A percentile compares a stretch with the other conserved stretches of the same genome.
phyloP scores from a whole-genome alignment of 768 basidiomycete species.

The Trametes cinnabarina region DNA sequence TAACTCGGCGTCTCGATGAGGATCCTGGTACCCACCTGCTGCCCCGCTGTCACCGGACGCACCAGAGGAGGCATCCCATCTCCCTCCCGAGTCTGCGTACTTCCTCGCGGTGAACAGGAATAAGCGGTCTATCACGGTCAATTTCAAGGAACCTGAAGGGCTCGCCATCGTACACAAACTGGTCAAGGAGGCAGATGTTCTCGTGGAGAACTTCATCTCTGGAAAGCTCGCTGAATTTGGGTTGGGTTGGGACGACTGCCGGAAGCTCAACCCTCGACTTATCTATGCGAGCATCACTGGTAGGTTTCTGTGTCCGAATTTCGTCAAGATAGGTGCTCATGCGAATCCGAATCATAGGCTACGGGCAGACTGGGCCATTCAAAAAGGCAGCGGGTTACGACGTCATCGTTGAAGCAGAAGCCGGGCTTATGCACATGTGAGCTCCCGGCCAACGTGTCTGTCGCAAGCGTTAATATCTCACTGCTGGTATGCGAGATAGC shows the following conservation, averaged over 20 bases:
- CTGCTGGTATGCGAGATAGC: slow-evolving; percentile 34
- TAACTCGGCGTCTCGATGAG: slow-evolving; percentile 35
- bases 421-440: slow-evolving; percentile 93
- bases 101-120: slow-evolving; percentile 88
- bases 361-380: slow-evolving; percentile 90
- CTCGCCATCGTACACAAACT: slow-evolving; percentile 71
- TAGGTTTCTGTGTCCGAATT: slow-evolving; percentile 30
- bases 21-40: slow-evolving; percentile 62
- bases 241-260: slow-evolving; percentile 82
- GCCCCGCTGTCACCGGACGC: slow-evolving; percentile 41
- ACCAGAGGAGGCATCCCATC: slow-evolving; percentile 53
- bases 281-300: slow-evolving; percentile 91
- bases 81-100: slow-evolving; percentile 90
- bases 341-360: slow-evolving; percentile 43
- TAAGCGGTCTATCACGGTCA: slow-evolving; percentile 85
- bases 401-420: slow-evolving; percentile 74
- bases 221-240: slow-evolving; percentile 86
- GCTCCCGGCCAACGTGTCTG: no score
- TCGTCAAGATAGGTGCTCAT: neutral
- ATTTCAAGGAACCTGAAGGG: slow-evolving; percentile 80
- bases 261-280: slow-evolving; percentile 70
- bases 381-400: slow-evolving; percentile 83
- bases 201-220: slow-evolving; percentile 86
- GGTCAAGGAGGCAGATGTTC: slow-evolving; percentile 71
- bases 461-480: no score